phyloP scores from a whole-genome alignment of 208 protist genomes.

The Novymonas esmeraldas region DNA sequence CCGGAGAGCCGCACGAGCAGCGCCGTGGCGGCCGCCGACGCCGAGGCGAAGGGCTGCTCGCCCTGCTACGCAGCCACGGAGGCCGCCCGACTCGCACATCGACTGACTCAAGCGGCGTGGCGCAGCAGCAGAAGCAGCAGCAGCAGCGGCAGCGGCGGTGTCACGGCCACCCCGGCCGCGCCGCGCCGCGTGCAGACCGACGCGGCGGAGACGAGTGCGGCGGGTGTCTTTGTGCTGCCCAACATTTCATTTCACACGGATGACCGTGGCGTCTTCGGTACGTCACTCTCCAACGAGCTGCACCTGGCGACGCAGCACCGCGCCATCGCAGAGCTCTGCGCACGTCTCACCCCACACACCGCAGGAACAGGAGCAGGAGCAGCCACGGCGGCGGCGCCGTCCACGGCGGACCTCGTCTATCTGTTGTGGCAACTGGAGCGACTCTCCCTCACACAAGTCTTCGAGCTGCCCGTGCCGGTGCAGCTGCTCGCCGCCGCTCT shows the following conservation, averaged over 20 bases:
- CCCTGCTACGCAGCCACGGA: slow-evolving; percentile 11
- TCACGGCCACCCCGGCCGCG: not conserved
- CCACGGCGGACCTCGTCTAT: slow-evolving; percentile 5
- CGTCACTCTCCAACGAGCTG: slow-evolving; percentile 63
- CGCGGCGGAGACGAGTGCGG: not conserved
- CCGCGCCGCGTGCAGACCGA: too few relatives aligned
- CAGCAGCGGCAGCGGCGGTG: not conserved
- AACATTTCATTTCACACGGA: slow-evolving; percentile 84
- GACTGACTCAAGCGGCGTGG: slow-evolving; percentile 1
- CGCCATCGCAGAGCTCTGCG: slow-evolving; percentile 12
- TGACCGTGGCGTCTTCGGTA: slow-evolving; percentile 87
- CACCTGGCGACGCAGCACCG: slow-evolving; percentile 50
- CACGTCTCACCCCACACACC: not conserved
- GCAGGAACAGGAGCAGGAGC: not conserved
- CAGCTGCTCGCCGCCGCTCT: slow-evolving; percentile 29
- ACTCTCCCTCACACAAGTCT: slow-evolving; percentile 53
- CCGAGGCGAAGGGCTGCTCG: not conserved
- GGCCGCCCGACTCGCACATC: not conserved
- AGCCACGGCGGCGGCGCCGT: not conserved
- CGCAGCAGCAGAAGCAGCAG: not conserved
- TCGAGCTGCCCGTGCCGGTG: slow-evolving; percentile 63
- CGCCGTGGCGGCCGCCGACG: not conserved
- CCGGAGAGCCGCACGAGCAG: slow-evolving; percentile 2
- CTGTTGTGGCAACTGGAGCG: slow-evolving; percentile 53
- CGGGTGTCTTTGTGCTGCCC: slow-evolving; percentile 24